Percentiles rank a stretch among this genome's conserved stretches.
These are phyloP conservation scores for Kwoniella botswanensis DNA, from an alignment of 768 basidiomycete species.

Conservation along the genomic window DNA sequence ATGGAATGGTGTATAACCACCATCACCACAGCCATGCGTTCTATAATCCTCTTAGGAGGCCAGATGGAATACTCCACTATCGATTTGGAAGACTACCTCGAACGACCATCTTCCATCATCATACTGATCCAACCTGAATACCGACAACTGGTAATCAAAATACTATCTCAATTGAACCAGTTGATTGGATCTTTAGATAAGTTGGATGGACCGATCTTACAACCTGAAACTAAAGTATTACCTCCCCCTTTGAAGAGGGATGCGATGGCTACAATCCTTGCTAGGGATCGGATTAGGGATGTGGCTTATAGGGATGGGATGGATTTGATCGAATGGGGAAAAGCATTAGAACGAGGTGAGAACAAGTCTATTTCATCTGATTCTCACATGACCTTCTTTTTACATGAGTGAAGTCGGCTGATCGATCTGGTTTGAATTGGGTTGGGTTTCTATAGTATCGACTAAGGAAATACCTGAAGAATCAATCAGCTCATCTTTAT, in stretches of 20 bases:
- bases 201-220: constrained; percentile 38
- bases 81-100: background rate
- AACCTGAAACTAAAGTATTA: constrained; percentile 27
- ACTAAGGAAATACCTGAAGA: constrained; percentile 4
- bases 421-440: too few relatives aligned
- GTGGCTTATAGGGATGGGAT: constrained; percentile 30
- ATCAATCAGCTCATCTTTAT: constrained; percentile 10
- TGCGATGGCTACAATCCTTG: constrained; percentile 39
- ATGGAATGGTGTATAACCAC: constrained; percentile 33
- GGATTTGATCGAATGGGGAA: constrained; percentile 41
- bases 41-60: constrained; percentile 15
- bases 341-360: constrained; percentile 27
- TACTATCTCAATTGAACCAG: constrained; percentile 31
- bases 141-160: constrained; percentile 11
- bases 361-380: background rate
- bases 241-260: constrained; percentile 26
- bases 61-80: constrained; percentile 12
- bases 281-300: constrained; percentile 31
- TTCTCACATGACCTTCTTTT: background rate
- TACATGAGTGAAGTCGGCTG: background rate
- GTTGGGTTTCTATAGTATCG: background rate
- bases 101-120: constrained; percentile 5
- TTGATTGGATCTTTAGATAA: constrained; percentile 28
- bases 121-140: constrained; percentile 19
- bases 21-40: constrained; percentile 20